Evolutionary conservation across 2,329 filamentous ascomycete species (phyloP), one percentile per base, ranked within the genome.

Genomic region (Xylogone sp.): DNA sequence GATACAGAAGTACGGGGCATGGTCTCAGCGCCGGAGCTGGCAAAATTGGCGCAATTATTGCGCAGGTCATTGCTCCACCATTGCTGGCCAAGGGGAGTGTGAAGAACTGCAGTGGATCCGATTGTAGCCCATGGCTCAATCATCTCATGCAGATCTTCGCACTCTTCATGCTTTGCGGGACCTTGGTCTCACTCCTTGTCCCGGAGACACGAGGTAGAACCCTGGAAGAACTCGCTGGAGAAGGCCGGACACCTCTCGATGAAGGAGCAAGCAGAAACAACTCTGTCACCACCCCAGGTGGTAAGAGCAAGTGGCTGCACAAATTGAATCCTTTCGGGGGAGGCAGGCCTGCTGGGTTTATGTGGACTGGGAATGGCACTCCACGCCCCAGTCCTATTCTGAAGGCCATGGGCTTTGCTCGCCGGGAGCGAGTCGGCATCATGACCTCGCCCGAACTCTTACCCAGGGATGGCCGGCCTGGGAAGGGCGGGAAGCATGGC

Each of bases 131-230:
- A 0, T 87, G 85, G 79, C 76, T 92, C 49, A 79, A 88, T 66
- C 83, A 86, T 51, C 79, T 92, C 34, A 84, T 93, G 73, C 78
- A 90, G 65, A 86, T 91, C 34, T 91, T 89, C 67, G 86, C 87
- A 0, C 74, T 90, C 9, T 91, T 93, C 74, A 92, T 91, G 88
- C 75, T 92, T 5, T 77, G 79, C 48, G 89, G 89, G 31, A 79
- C 81, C 45, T 69, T 89, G 45, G 82, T 82, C 2, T 84, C 84
- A 1, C 71, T 91, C 3, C 70, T 93, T n/a, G 83, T 92, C 20
- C 87, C 87, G 0, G 88, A 91, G 70, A 91, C 86, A 0, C 90
- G 87, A 71, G 78, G 86, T 1, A 76, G 83, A 66, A 90, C 87
- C 0, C 73, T 94, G 42, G 89, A 90, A 64, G 79, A 85, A 56